Evolutionary conservation across 2,329 filamentous ascomycete species (phyloP), one percentile per base, ranked within the genome.

Genomic region (Trichoderma citrinoviride): DNA sequence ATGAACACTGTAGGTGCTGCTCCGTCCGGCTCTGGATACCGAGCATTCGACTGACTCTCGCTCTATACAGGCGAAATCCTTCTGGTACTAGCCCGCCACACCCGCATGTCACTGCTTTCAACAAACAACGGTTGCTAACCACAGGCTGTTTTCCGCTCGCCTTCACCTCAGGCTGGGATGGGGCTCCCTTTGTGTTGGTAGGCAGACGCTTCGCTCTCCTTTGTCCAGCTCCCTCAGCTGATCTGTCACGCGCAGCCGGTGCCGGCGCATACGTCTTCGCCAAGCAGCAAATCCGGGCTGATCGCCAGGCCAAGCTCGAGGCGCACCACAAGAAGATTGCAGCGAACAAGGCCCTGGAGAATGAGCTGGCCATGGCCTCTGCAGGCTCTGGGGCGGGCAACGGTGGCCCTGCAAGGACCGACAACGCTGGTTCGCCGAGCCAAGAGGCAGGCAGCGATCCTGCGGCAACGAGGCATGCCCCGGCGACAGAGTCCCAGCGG

Each of bases 221-320:
- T 61, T 33, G 43, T n/a, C n/a, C 21, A 17, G 49, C 19, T 52
- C 33, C 21, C 65, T 63, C 67, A 37, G 70, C 67, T 66, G 71
- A 68, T 67, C 66, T 33, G 52, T 63, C 21, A 43, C 61, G 33
- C 61, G 23, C 74, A 93, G 92, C 93, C 70, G 95, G 94, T 74
- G 95, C 87, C 69, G 91, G 90, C 68, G 93, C 94, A 73, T 99
- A 98, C 83, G 93, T 91, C 82, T 97, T 97, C 76, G 95, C 95
- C 69, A 99, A 99, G 84, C 85, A 87, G 74, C 89, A 89, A 77
- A 96, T 99, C 84, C 97, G 97, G 76, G 91, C 91, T 71, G 93
- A 97, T 78, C 91, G 94, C 69, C 83, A 86, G 67, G 81, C 86
- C 67, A 87, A 91, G 72, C 86, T 90, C 69, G 85, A 90, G 71